Evolutionary conservation across 2,329 filamentous ascomycete species (phyloP), one percentile per base, ranked within the genome.

Genomic region (Tympanopsis confertula): DNA sequence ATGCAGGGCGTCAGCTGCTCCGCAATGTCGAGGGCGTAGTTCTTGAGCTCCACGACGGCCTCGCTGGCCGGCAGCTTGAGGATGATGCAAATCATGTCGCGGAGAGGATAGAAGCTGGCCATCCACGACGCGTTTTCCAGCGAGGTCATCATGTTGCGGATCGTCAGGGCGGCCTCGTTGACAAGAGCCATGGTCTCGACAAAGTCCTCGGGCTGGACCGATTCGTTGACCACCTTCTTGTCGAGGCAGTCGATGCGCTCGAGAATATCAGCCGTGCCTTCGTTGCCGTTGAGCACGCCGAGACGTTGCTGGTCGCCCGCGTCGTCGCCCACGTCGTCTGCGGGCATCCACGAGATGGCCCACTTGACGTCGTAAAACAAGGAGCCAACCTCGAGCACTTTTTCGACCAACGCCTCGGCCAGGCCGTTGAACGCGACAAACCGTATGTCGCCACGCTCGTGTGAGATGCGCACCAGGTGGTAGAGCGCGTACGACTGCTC

Each of bases 91-190:
- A 96, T 66, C 36, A 93, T 72, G 49, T 95, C 88, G 51, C 82
- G 81, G 28, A 93, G 65, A 1, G 86, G 69, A 13, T 74, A 74
- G 42, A 89, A 78, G 18, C 82, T 77, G 4, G 86, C 74, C 49
- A 94, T 71, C 54, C 87, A 91, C 18, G 71, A 62, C 0, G 89
- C 89, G 52, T 98, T 98, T 44, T 94, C 87, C 17, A 80, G 75
- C 15, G 95, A 66, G 58, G 93, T 84, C n/a, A 88, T 81, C 87
- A 98, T 95, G 56, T 98, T 98, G 37, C 91, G 78, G 32, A 96
- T 68, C 14, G 94, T 88, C 35, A 96, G 65, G 15, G 82, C 79
- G 2, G 91, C 87, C 57, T 96, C 88, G 18, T 82, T 89, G 43
- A 94, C 71, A 45, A 86, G 74, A 12, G 83, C 73, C 42, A 96